Evolutionary conservation across 2,329 filamentous ascomycete genomes (phyloP).

Genomic region (Phialophora chinensis): DNA sequence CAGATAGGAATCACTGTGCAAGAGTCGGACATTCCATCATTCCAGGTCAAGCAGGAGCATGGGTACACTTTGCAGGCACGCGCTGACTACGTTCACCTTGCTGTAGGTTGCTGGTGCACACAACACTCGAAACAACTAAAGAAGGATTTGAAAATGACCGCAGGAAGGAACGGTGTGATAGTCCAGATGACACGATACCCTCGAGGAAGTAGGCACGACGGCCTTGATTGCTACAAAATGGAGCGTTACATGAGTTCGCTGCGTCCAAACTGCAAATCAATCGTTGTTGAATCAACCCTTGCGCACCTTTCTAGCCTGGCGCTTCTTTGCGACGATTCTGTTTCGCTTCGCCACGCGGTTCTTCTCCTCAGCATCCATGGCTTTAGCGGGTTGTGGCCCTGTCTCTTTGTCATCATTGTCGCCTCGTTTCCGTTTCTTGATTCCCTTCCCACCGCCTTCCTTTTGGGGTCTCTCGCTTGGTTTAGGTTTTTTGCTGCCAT

Average conservation of each 20-base stretch:
- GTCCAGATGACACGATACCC: not conserved
- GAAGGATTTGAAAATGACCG: conserved; percentile 4
- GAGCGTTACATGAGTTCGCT: not conserved
- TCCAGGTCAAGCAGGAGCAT: not conserved
- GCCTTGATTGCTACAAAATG: not conserved
- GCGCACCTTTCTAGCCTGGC: conserved; percentile 71
- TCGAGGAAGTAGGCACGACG: not conserved
- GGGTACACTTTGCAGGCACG: not conserved
- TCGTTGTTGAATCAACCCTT: conserved; percentile 49
- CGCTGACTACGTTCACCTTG: conserved; percentile 16
- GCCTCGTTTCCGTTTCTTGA: conserved; percentile 49
- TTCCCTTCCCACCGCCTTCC: conserved; percentile 22
- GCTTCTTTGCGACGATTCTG: conserved; percentile 84
- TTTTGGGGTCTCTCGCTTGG: conserved; percentile 41
- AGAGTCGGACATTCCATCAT: not conserved
- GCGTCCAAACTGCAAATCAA: not conserved
- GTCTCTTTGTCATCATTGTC: conserved; percentile 14
- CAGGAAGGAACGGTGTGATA: not conserved
- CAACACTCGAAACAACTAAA: conserved; percentile 27
- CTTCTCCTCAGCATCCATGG: conserved; percentile 45
- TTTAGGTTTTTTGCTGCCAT: conserved; percentile 40
- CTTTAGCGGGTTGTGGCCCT: conserved; percentile 10
- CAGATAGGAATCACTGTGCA: not conserved
- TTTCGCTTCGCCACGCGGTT: conserved; percentile 68
- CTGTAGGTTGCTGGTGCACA: conserved; percentile 37